These are phyloP conservation scores for Candida anutae DNA, from an alignment of 1,139 yeast species.

Conservation along the genomic window DNA sequence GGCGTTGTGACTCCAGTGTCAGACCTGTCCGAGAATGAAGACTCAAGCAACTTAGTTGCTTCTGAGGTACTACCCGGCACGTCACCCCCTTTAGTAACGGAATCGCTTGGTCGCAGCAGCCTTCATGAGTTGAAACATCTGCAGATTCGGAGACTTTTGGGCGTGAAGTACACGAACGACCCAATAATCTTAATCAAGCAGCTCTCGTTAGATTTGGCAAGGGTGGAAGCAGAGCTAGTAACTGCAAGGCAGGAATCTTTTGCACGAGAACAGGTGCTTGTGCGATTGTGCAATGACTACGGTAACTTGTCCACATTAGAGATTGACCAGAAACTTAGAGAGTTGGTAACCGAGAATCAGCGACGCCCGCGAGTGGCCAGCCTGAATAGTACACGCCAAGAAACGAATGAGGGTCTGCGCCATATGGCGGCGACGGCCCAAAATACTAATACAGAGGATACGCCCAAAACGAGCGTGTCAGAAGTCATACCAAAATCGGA, in stretches of 20 bases:
- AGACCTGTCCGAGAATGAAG: no score
- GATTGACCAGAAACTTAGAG: constrained; percentile 30
- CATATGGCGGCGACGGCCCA: no score
- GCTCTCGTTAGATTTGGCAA: constrained; percentile 41
- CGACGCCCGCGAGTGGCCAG: not conserved
- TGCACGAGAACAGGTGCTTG: constrained; percentile 36
- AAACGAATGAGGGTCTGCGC: not conserved
- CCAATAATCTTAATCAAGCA: constrained; percentile 38
- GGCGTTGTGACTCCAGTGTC: no score
- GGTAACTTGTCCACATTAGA: constrained; percentile 38
- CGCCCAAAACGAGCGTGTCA: no score
- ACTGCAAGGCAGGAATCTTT: constrained; percentile 33
- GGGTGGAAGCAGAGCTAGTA: constrained; percentile 40
- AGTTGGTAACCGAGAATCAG: constrained; percentile 2
- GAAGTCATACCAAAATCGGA: no score
- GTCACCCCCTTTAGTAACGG: no score
- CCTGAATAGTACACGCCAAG: not conserved
- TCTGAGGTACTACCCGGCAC: no score
- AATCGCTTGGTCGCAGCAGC: no score
- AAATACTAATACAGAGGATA: no score
- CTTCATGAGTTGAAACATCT: constrained; percentile 10
- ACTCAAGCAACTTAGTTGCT: no score
- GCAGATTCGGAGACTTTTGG: constrained; percentile 26
- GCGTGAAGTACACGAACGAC: constrained; percentile 26
- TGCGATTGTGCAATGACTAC: constrained; percentile 33